These are phyloP conservation scores for Schwanniomyces polymorphus DNA, from an alignment of 805 yeast genomes.

Conservation along the genomic window DNA sequence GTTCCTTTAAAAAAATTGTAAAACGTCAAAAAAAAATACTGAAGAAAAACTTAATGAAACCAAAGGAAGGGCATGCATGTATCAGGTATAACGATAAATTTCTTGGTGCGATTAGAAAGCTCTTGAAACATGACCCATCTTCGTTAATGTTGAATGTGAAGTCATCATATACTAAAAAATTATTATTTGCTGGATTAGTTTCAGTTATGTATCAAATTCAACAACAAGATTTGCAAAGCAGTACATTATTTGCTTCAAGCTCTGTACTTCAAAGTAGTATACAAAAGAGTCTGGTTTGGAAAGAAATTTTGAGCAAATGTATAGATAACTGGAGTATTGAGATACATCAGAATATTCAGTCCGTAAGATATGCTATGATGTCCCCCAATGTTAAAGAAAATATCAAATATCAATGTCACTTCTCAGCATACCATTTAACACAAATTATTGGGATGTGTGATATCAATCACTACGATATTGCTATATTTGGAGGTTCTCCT, in stretches of 20 bases:
- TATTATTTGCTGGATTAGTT: conserved; percentile 32
- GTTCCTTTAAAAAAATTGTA: conserved; percentile 37
- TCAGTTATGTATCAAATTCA: conserved; percentile 30
- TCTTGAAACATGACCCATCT: conserved; percentile 54
- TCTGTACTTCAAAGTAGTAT: conserved; percentile 11
- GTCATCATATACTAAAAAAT: conserved; percentile 61
- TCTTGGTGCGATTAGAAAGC: conserved; percentile 54
- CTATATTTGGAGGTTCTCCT: conserved; percentile 80
- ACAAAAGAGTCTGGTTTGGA: conserved; percentile 56
- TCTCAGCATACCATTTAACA: conserved; percentile 70
- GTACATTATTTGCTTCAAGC: conserved; percentile 29
- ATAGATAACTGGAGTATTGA: conserved; percentile 49
- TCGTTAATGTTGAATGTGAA: conserved; percentile 8
- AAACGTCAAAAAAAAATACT: conserved; percentile 32
- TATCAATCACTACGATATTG: conserved; percentile 74
- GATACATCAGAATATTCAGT: neutral
- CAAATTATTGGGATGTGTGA: conserved; percentile 63
- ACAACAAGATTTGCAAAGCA: conserved; percentile 42
- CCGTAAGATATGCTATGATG: neutral
- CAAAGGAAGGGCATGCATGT: neutral
- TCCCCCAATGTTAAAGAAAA: neutral
- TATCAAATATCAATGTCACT: conserved; percentile 46
- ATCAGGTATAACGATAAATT: conserved; percentile 37
- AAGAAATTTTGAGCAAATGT: conserved; percentile 66
- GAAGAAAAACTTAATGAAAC: neutral